Conservation (phyloP, 2,329 filamentous ascomycete species). For the Botrytis deweyae region DNA sequence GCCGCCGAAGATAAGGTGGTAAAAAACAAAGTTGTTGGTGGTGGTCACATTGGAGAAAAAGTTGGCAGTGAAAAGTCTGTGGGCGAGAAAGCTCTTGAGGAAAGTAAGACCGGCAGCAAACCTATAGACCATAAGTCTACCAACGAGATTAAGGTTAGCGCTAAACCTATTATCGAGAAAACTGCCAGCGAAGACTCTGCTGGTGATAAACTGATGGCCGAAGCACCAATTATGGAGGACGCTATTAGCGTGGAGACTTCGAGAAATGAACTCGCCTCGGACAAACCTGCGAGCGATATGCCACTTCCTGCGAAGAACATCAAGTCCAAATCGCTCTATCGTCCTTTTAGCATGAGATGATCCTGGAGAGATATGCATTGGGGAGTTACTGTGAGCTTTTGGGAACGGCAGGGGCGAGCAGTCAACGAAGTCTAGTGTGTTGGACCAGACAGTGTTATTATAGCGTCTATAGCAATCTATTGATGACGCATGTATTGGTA, state of each 20-base stretch:
- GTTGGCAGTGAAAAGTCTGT: background rate
- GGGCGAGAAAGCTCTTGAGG: background rate
- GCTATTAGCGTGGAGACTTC: background rate
- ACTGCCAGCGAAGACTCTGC: background rate
- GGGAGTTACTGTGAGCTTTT: no score
- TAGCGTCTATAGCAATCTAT: background rate
- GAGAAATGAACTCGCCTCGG: background rate
- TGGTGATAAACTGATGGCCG: background rate
- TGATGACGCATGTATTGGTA: background rate
- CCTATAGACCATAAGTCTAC: background rate
- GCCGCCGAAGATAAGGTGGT: background rate
- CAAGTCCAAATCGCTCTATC: background rate
- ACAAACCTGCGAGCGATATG: background rate
- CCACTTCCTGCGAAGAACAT: background rate
- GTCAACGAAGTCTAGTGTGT: background rate
- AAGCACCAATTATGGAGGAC: background rate
- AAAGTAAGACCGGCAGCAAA: background rate
- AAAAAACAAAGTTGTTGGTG: background rate
- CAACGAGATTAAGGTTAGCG: background rate
- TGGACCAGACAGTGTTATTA: background rate
- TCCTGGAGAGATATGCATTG: background rate
- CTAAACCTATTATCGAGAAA: background rate
- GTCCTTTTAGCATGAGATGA: background rate
- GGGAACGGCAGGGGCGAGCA: no score
- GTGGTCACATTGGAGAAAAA: background rate